Conservation (phyloP, 768 basidiomycete genomes). For the Pholiota microspora region DNA sequence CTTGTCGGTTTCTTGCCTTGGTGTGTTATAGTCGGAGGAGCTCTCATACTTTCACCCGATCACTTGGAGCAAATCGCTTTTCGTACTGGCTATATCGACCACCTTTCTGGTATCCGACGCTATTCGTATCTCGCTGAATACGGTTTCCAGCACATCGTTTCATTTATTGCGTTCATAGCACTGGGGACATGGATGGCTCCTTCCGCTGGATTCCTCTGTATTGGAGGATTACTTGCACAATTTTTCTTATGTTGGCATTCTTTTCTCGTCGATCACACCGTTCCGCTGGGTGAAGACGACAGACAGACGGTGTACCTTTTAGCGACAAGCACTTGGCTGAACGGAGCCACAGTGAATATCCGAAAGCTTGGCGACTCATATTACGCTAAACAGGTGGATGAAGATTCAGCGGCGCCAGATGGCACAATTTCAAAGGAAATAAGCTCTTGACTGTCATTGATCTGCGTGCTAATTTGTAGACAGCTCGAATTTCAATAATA, state of each 20-base stretch:
- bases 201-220: slow-evolving; percentile 20
- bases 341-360: slow-evolving; percentile 16
- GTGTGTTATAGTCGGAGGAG: slow-evolving; percentile 42
- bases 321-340: slow-evolving; percentile 25
- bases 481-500: no score
- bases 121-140: slow-evolving; percentile 41
- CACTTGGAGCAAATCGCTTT: slow-evolving; percentile 37
- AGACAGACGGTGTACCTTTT: slow-evolving; percentile 36
- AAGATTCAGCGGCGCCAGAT: background rate
- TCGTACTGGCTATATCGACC: slow-evolving; percentile 28
- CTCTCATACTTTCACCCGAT: slow-evolving; percentile 35
- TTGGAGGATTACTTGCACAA: slow-evolving; percentile 26
- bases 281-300: slow-evolving; percentile 40
- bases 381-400: slow-evolving; percentile 4
- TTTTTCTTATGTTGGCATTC: slow-evolving; percentile 35
- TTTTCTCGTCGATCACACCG: slow-evolving; percentile 29
- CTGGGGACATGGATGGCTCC: slow-evolving; percentile 28
- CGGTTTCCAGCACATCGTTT: slow-evolving; percentile 34
- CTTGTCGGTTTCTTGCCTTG: slow-evolving; percentile 40
- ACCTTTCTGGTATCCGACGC: slow-evolving; percentile 31
- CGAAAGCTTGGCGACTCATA: slow-evolving; percentile 17
- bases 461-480: no score
- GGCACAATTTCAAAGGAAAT: background rate
- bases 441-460: background rate
- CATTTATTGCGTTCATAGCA: slow-evolving; percentile 32